phyloP scores from a whole-genome alignment of 2,329 filamentous ascomycete species.

The Neonectria magnoliae region DNA sequence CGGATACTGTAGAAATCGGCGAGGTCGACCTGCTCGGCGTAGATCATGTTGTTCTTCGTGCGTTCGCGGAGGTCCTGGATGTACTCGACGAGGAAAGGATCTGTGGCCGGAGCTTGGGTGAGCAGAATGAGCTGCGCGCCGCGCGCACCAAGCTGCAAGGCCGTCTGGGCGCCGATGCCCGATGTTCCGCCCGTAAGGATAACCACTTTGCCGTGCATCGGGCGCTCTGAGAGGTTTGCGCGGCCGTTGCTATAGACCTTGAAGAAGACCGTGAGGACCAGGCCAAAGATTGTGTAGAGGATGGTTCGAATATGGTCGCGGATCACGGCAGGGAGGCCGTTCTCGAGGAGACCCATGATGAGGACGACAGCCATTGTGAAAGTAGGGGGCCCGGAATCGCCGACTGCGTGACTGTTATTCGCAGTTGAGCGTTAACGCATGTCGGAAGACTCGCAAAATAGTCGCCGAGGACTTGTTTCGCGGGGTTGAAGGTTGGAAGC shows the following conservation, averaged over 20 bases:
- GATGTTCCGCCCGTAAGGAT: slow-evolving; percentile 96
- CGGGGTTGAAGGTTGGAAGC: neutral
- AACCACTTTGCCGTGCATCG: slow-evolving; percentile 93
- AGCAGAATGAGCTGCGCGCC: slow-evolving; percentile 93
- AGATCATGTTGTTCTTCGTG: slow-evolving; percentile 87
- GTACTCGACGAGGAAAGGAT: slow-evolving; percentile 91
- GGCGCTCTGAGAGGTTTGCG: slow-evolving; percentile 77
- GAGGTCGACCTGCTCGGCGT: slow-evolving; percentile 94
- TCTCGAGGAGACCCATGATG: slow-evolving; percentile 55
- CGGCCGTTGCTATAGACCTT: slow-evolving; percentile 85
- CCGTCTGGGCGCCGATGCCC: slow-evolving; percentile 84
- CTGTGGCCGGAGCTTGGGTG: slow-evolving; percentile 81
- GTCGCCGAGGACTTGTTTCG: slow-evolving; percentile 11
- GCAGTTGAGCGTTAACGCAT: slow-evolving; percentile 28
- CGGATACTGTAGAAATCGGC: slow-evolving; percentile 89
- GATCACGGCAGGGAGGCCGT: slow-evolving; percentile 62
- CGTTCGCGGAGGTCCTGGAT: slow-evolving; percentile 84
- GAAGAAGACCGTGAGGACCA: slow-evolving; percentile 54
- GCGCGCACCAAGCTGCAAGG: slow-evolving; percentile 77
- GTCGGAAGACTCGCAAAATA: slow-evolving; percentile 2
- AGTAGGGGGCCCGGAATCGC: slow-evolving; percentile 4
- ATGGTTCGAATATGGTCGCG: slow-evolving; percentile 56
- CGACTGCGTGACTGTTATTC: neutral
- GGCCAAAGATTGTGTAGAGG: slow-evolving; percentile 49
- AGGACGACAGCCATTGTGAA: slow-evolving; percentile 63